Percentiles rank a stretch among this genome's conserved stretches.
phyloP scores from a whole-genome alignment of 352 stramenopile genomes.

The Globisporangium orthogonon region DNA sequence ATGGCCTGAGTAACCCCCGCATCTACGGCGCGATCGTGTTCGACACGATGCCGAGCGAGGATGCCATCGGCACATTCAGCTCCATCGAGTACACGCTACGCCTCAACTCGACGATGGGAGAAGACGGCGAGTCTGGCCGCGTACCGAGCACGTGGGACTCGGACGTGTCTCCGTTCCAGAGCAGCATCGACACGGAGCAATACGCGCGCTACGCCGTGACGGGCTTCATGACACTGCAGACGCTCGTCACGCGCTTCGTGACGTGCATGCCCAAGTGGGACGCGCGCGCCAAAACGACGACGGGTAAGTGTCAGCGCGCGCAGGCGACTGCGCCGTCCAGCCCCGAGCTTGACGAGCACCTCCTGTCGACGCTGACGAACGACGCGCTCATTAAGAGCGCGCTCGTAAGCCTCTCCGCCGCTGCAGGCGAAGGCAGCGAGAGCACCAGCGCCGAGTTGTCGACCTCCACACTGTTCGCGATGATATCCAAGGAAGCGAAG shows the following conservation, averaged over 20 bases:
- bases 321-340: conserved; percentile 12
- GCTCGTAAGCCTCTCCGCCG: too few relatives aligned
- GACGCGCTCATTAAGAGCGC: too few relatives aligned
- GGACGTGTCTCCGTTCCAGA: conserved; percentile 12
- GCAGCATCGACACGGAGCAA: conserved; percentile 12
- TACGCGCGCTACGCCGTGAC: conserved; percentile 22
- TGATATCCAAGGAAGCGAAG: too few relatives aligned
- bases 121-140: conserved; percentile 11
- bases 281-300: conserved; percentile 14
- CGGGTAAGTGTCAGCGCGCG: conserved; percentile 12
- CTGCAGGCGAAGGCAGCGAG: neutral
- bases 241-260: conserved; percentile 34
- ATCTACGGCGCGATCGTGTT: conserved; percentile 50
- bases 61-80: conserved; percentile 14
- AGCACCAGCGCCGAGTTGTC: neutral
- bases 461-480: neutral
- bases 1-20: conserved; percentile 11
- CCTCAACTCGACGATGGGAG: conserved; percentile 30
- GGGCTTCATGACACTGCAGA: conserved; percentile 46
- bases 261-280: conserved; percentile 35
- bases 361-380: too few relatives aligned
- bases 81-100: conserved; percentile 22
- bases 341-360: too few relatives aligned
- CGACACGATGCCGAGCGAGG: conserved; percentile 18
- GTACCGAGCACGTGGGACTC: conserved; percentile 20